Evolutionary conservation across 1,284 basidiomycete genomes (phyloP).

Genomic region (Cryptococcus deneoformans): DNA sequence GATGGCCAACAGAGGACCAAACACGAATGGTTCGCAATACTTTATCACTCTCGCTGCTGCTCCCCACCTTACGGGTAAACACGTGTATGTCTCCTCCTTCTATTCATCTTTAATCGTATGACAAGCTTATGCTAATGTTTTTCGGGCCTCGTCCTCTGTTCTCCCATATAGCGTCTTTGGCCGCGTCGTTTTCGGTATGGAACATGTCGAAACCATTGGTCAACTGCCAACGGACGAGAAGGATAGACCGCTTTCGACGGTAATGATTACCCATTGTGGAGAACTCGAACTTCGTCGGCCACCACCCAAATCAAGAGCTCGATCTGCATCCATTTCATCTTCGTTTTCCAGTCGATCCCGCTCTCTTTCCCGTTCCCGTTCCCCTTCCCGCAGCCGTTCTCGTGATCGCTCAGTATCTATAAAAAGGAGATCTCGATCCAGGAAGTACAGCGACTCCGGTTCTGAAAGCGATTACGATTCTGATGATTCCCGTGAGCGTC

Average conservation of each 20-base stretch:
- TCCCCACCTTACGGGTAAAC: slow-evolving; percentile 53
- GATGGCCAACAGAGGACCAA: slow-evolving; percentile 62
- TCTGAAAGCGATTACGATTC: slow-evolving; percentile 15
- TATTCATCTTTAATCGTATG: background rate
- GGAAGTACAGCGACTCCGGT: slow-evolving; percentile 3
- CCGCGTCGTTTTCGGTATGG: slow-evolving; percentile 51
- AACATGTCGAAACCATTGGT: slow-evolving; percentile 52
- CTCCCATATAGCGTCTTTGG: slow-evolving; percentile 47
- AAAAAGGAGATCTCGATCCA: slow-evolving; percentile 9
- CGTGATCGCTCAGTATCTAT: background rate
- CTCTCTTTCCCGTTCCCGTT: slow-evolving; percentile 14
- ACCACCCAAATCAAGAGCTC: slow-evolving; percentile 8
- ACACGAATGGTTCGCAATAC: slow-evolving; percentile 58
- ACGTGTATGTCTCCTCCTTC: slow-evolving; percentile 40
- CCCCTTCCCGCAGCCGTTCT: slow-evolving; percentile 2
- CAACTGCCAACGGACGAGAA: slow-evolving; percentile 47
- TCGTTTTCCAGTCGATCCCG: background rate
- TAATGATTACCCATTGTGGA: slow-evolving; percentile 76
- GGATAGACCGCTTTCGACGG: slow-evolving; percentile 63
- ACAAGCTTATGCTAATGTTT: background rate
- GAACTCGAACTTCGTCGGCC: slow-evolving; percentile 69
- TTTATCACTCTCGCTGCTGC: slow-evolving; percentile 45
- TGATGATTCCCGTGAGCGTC: slow-evolving; percentile 18
- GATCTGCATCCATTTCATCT: slow-evolving; percentile 6
- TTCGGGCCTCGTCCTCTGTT: background rate